A percentile compares a stretch with the other conserved stretches of the same genome.
phyloP scores from a whole-genome alignment of 257 asterid species.

The Anisodus acutangulus region DNA sequence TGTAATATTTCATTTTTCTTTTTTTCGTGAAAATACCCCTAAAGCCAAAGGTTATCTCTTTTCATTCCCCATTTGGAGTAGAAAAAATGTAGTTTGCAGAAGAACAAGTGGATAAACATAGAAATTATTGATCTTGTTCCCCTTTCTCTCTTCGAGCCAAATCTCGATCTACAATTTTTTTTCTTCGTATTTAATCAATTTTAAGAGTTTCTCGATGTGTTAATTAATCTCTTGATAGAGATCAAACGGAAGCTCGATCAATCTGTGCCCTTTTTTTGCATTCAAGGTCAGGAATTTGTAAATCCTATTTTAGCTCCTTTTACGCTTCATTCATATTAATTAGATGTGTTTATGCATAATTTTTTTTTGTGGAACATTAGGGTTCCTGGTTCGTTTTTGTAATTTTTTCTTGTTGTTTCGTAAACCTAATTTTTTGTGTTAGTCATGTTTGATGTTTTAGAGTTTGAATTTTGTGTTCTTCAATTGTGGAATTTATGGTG shows the following conservation, averaged over 20 bases:
- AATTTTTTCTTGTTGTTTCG: too few species aligned
- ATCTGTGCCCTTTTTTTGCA: background rate
- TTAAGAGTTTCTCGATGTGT: background rate
- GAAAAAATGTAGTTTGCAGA: background rate
- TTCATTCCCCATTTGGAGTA: constrained; percentile 25
- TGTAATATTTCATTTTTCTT: background rate
- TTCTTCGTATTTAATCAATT: background rate
- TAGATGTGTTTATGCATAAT: too few species aligned
- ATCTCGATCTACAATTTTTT: background rate
- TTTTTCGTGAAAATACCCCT: background rate
- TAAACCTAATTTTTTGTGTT: too few species aligned
- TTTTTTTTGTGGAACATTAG: too few species aligned
- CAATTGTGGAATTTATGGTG: constrained; percentile 8
- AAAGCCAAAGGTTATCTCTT: background rate
- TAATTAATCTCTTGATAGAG: constrained; percentile 2
- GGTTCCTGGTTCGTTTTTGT: too few species aligned
- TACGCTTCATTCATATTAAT: too few species aligned
- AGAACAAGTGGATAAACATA: constrained; percentile 11
- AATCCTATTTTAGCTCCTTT: background rate
- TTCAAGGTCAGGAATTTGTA: background rate
- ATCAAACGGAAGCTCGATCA: background rate
- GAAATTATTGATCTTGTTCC: background rate
- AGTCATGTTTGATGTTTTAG: background rate
- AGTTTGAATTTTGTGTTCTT: background rate
- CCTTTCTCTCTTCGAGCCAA: background rate